Evolutionary conservation across 805 yeast genomes (phyloP), one percentile per base, ranked within the genome.

Genomic region (Candida koratica): DNA sequence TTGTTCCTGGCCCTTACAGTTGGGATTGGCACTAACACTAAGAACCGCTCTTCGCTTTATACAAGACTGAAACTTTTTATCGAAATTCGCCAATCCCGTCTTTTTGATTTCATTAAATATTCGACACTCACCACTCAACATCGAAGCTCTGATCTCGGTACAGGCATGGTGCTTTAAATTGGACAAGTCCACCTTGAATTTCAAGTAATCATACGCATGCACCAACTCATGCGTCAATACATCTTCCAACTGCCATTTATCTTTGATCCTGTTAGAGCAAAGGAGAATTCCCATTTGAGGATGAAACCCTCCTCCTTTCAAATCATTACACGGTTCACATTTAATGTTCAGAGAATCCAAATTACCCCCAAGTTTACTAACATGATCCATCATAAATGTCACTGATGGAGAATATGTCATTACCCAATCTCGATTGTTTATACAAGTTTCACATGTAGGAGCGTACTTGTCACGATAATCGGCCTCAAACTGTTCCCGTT

Each of bases 131-230:
- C 98, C 98, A 53, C 95, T 83, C 15, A 93, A 68, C 47, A 87
- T 81, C 8, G 94, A 81, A 0, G 98, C 98, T 41, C 98, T 71
- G 34, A 93, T 86, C 58, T 93, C 98, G 1, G 97, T 81, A 58
- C 98, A 93, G 1, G 98, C 98, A 55, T 90, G 97, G 54, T 93
- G 98, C 51, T 78, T 76, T 53, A 93, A 64, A 58, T 90, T 77
- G 38, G 71, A 52, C 83, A 96, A 84, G 58, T 93, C 86, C 2
- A 93, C 88, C 37, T 86, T 68, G 67, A 93, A 93, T 57, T 87
- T 82, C 45, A 85, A 67, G 52, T 88, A 81, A 60, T 93, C 98
- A 59, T 86, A 93, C 43, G 88, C 93, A 59, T 93, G 98, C 22
- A 93, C 79, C 56, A 93, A 68, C 55, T 93, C 98, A 55, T 93